phyloP scores from a whole-genome alignment of 2,329 filamentous ascomycete species.

The Allantophomopsis lycopodina region DNA sequence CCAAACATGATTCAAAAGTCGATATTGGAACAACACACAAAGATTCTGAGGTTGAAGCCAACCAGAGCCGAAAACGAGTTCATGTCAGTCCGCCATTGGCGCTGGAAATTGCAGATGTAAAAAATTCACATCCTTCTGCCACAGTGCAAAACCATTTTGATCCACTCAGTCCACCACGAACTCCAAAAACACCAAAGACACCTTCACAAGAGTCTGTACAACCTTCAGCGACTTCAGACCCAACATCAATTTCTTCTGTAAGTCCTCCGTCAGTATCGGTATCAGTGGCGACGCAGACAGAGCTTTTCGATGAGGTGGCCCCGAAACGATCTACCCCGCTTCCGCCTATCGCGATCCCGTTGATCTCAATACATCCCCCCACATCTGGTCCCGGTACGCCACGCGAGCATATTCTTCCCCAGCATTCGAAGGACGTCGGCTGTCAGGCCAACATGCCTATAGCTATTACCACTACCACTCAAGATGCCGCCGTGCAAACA shows the following conservation, averaged over 20 bases:
- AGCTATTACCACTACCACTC: conserved; percentile 17
- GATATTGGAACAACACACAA: conserved; percentile 11
- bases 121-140: conserved; percentile 12
- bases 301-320: conserved; percentile 12
- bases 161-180: conserved; percentile 51
- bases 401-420: conserved; percentile 59
- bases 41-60: conserved; percentile 54
- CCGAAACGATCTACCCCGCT: conserved; percentile 15
- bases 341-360: conserved; percentile 50
- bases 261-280: conserved; percentile 28
- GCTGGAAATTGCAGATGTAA: conserved; percentile 22
- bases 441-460: conserved; percentile 58
- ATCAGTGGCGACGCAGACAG: conserved; percentile 40
- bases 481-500: conserved; percentile 56
- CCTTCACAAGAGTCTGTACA: conserved; percentile 29
- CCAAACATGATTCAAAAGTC: conserved; percentile 3
- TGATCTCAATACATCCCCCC: conserved; percentile 85
- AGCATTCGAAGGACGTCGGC: conserved; percentile 67
- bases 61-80: conserved; percentile 59
- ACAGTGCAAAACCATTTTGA: conserved; percentile 28
- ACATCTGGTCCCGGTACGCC: conserved; percentile 72
- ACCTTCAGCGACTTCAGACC: conserved; percentile 25
- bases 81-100: conserved; percentile 34
- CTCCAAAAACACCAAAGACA: conserved; percentile 50
- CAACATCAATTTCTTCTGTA: conserved; percentile 17